A percentile compares a stretch with the other conserved stretches of the same genome.
Evolutionary conservation across 2,329 filamentous ascomycete species (phyloP).

Genomic region (Phialocephala sp.): DNA sequence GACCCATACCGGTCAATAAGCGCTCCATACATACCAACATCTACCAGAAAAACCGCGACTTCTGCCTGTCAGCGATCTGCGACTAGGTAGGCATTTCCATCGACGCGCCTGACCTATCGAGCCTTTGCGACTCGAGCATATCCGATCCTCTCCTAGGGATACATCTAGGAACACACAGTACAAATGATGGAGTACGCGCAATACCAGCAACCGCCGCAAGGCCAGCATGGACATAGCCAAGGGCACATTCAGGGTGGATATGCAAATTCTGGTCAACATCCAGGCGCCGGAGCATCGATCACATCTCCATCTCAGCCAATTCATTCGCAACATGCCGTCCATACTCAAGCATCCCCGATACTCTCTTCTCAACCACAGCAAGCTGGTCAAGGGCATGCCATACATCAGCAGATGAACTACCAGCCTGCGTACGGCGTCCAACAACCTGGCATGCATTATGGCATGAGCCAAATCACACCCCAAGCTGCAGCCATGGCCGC

Average conservation of each 20-base stretch:
- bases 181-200: constrained; percentile 77
- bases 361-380: constrained; percentile 80
- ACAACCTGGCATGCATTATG: constrained; percentile 79
- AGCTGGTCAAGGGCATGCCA: constrained; percentile 62
- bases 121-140: constrained; percentile 10
- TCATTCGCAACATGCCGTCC: constrained; percentile 62
- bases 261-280: constrained; percentile 62
- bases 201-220: constrained; percentile 66
- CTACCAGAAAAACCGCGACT: constrained; percentile 20
- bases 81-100: constrained; percentile 20
- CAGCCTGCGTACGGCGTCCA: constrained; percentile 77
- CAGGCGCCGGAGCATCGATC: constrained; percentile 57
- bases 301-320: constrained; percentile 76
- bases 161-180: constrained; percentile 39
- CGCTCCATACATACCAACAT: neutral
- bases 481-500: constrained; percentile 92
- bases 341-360: constrained; percentile 78
- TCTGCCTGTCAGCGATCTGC: constrained; percentile 23
- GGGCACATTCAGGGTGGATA: constrained; percentile 65
- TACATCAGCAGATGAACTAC: constrained; percentile 79
- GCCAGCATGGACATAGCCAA: constrained; percentile 65
- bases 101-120: constrained; percentile 25
- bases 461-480: constrained; percentile 70
- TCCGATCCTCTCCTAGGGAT: constrained; percentile 35
- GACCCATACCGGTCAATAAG: constrained; percentile 10